Base-by-base conservation (phyloP, 1,284 basidiomycete species). In the Neonothopanus nambi region DNA sequence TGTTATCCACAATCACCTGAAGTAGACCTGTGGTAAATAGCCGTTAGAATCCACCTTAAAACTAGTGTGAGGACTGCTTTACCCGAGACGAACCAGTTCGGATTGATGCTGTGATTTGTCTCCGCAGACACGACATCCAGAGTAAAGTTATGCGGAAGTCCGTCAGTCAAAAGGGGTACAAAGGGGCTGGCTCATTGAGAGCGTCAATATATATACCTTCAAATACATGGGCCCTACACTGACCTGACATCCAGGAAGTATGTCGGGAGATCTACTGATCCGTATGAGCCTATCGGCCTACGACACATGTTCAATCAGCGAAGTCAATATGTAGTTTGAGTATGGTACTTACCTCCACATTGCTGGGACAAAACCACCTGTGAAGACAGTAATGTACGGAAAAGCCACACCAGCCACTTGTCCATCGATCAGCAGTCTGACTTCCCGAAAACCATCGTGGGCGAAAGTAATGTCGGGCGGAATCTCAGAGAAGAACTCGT, bases 351-450 rank as follows among this genome's bases (percentile, higher is more conserved):
- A 85, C 82, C 81, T 79, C 90, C 90, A 93, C 39, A 84, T 77
- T 1, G 81, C 74, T 1, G 89, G 89, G 15, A 82, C 75, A 58
- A 90, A 81, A 0, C 87, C 89, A n/a, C 90, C 90, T 0, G 89
- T 93, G 62, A 91, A 93, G 37, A 92, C 82, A 28, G 87, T 83
- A 3, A 87, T 80, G 59, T 88, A 93, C 8, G 91, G 91, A 66
- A 89, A 86, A 2, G 79, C 87, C 17, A 82, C 79, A 1, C 91
- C 91, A 7, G 89, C 89, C 8, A 93, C 72, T 59, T 72, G 70
- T 1, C 83, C 85, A 58, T 93, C 91, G 6, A 93, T 79, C n/a
- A 87, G 73, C 45, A 93, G 66, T 47, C 89, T 82, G 15, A 92
- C 82, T 67, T 93, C 91, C 33, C 90, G 78, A 76, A 91, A 92